Conservation (phyloP, 1,139 yeast genomes). For the Casaregolazyma lundiana region DNA sequence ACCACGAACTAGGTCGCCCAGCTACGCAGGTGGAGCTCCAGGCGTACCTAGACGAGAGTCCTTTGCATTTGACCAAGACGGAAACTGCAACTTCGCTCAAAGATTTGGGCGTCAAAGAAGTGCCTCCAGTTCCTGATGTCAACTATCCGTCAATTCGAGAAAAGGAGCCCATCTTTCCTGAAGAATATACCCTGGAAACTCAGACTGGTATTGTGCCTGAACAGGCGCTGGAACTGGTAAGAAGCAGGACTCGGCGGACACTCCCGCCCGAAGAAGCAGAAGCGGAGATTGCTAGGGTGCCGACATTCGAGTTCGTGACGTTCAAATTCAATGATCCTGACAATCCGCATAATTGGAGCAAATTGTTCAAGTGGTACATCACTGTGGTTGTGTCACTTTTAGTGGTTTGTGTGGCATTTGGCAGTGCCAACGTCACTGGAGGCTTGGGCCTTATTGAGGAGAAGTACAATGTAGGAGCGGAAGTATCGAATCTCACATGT, state of each 20-base stretch:
- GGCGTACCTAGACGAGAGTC: background rate
- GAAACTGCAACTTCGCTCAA: slow-evolving; percentile 68
- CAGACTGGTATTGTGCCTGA: slow-evolving; percentile 82
- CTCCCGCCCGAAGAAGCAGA: slow-evolving; percentile 7
- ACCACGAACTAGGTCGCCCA: background rate
- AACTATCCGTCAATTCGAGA: slow-evolving; percentile 45
- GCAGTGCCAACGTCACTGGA: slow-evolving; percentile 84
- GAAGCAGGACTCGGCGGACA: slow-evolving; percentile 20
- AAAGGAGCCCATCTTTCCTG: slow-evolving; percentile 70
- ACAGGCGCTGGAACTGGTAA: slow-evolving; percentile 50
- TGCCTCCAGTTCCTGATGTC: slow-evolving; percentile 51
- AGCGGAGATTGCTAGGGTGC: slow-evolving; percentile 23
- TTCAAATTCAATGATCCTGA: slow-evolving; percentile 72
- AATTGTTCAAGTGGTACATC: slow-evolving; percentile 55
- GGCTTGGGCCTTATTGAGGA: slow-evolving; percentile 63
- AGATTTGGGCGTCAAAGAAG: slow-evolving; percentile 54
- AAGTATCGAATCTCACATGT: slow-evolving; percentile 74
- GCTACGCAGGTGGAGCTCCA: background rate
- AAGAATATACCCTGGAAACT: slow-evolving; percentile 84
- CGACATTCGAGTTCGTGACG: slow-evolving; percentile 54
- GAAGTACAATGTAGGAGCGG: slow-evolving; percentile 62
- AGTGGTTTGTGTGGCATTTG: slow-evolving; percentile 85
- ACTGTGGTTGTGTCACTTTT: slow-evolving; percentile 61
- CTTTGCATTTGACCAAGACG: slow-evolving; percentile 36
- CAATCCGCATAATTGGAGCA: slow-evolving; percentile 82